A percentile compares a stretch with the other conserved stretches of the same genome.
Conservation (phyloP, 257 asterid species). For the Solanum appendiculatum region DNA sequence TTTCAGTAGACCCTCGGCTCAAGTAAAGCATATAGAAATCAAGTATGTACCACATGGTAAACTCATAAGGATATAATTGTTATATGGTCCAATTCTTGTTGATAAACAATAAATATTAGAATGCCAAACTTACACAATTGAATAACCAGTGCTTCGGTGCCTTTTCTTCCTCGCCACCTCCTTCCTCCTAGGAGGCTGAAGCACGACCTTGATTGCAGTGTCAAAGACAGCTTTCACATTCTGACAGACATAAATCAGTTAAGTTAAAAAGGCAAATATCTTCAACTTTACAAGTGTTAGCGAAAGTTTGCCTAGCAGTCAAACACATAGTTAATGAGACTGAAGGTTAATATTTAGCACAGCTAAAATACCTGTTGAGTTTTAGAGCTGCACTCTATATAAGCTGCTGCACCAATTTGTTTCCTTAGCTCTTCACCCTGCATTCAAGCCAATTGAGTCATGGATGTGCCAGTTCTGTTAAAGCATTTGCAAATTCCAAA, state of each 20-base stretch:
- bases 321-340: not conserved
- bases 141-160: conserved; percentile 52
- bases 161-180: conserved; percentile 54
- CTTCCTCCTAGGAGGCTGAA: conserved; percentile 91
- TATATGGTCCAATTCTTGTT: not conserved
- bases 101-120: not conserved
- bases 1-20: too few relatives aligned
- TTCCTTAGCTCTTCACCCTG: conserved; percentile 23
- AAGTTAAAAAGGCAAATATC: not conserved
- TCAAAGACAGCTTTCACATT: conserved; percentile 96
- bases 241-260: conserved; percentile 18
- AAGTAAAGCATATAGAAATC: too few relatives aligned
- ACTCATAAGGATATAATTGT: not conserved
- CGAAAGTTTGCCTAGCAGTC: not conserved
- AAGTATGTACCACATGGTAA: too few relatives aligned
- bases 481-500: not conserved
- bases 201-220: conserved; percentile 86
- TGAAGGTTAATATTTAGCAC: not conserved
- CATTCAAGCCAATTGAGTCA: not conserved
- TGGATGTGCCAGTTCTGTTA: not conserved
- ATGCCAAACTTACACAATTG: conserved; percentile 56
- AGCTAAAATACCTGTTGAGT: conserved; percentile 47
- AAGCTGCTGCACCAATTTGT: conserved; percentile 21
- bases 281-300: not conserved
- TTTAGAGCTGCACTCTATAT: conserved; percentile 44